These are phyloP conservation scores for Blastobotrys buckinghamii DNA, from an alignment of 1,139 yeast genomes.

Conservation along the genomic window DNA sequence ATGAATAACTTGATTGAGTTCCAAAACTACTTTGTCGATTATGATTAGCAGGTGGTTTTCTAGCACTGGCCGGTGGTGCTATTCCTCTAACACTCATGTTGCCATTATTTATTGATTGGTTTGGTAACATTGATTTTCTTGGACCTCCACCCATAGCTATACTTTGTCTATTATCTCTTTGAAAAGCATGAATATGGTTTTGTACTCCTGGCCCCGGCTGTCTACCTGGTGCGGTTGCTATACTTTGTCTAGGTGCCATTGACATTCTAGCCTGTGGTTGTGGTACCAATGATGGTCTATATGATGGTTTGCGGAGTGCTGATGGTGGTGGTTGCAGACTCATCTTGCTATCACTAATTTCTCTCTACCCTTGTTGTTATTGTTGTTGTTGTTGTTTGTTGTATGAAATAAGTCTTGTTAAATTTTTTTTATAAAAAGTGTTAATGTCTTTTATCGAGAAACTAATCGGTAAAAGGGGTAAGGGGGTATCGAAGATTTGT, in stretches of 20 bases:
- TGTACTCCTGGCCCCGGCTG: constrained; percentile 2
- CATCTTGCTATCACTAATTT: no score
- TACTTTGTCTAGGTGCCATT: constrained; percentile 11
- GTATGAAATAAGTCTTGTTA: no score
- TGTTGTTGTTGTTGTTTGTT: no score
- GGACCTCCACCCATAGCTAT: not conserved
- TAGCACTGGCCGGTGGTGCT: constrained; percentile 9
- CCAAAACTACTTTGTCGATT: constrained; percentile 24
- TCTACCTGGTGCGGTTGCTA: constrained; percentile 11
- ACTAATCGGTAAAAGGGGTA: no score
- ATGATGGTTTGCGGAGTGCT: constrained; percentile 19
- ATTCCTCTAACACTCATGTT: not conserved
- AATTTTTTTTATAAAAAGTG: no score
- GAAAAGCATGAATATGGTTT: not conserved
- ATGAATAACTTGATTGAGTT: constrained; percentile 13
- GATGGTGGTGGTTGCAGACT: constrained; percentile 17
- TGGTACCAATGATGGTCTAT: constrained; percentile 21
- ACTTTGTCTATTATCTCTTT: constrained; percentile 9
- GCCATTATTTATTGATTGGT: not conserved
- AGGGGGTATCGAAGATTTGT: no score
- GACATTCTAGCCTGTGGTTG: constrained; percentile 6
- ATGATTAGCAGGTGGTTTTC: not conserved
- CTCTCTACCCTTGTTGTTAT: no score
- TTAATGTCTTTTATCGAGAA: no score
- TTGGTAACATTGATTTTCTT: constrained; percentile 13